Conservation (phyloP, 257 asterid genomes). For the Asclepias syriaca region DNA sequence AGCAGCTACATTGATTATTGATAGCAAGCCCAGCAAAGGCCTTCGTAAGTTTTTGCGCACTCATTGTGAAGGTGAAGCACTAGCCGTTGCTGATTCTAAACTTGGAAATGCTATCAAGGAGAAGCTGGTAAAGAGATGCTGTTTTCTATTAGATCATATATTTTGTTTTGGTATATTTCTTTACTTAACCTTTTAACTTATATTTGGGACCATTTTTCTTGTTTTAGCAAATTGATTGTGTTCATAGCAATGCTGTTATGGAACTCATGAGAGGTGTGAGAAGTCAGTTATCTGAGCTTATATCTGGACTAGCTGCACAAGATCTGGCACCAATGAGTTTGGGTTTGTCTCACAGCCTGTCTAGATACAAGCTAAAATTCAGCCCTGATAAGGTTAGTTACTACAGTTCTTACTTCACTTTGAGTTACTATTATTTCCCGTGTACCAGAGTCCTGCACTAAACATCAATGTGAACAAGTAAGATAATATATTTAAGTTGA, state of each 20-base stretch:
- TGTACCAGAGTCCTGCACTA: not conserved
- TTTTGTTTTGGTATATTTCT: not conserved
- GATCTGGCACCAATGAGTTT: slow-evolving; percentile 93
- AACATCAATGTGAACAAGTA: not conserved
- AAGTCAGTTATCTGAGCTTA: slow-evolving; percentile 70
- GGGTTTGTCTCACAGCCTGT: slow-evolving; percentile 85
- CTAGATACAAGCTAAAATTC: slow-evolving; percentile 78
- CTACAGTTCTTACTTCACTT: not conserved
- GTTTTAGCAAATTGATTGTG: slow-evolving; percentile 76
- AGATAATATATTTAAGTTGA: not conserved
- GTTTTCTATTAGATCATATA: not conserved
- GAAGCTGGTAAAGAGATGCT: slow-evolving; percentile 54
- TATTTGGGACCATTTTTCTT: not conserved
- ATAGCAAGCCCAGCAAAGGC: slow-evolving; percentile 70
- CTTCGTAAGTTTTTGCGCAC: slow-evolving; percentile 64
- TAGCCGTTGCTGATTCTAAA: slow-evolving; percentile 86
- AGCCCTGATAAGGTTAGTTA: slow-evolving; percentile 77
- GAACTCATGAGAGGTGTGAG: slow-evolving; percentile 92
- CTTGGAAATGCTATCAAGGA: slow-evolving; percentile 79
- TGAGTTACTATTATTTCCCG: not conserved
- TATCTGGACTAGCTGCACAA: slow-evolving; percentile 68
- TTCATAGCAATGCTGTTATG: slow-evolving; percentile 76
- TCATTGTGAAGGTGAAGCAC: slow-evolving; percentile 60
- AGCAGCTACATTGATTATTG: slow-evolving; percentile 58
- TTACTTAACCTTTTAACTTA: not conserved